These are phyloP conservation scores for Ophiostoma sp. DNA, from an alignment of 2,329 filamentous ascomycete genomes.

Conservation along the genomic window DNA sequence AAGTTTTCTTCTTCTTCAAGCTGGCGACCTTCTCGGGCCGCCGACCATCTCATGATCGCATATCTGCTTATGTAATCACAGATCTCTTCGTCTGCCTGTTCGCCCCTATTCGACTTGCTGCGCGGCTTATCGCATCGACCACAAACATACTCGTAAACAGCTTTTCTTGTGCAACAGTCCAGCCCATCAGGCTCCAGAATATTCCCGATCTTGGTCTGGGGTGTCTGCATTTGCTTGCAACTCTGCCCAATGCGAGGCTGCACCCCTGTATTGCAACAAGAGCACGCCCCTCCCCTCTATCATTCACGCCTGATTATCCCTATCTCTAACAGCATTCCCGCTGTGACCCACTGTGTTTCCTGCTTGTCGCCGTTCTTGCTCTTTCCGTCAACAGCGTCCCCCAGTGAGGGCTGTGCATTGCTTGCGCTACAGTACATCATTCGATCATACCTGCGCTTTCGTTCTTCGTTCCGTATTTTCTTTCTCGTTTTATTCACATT, in stretches of 20 bases:
- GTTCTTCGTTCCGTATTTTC: not conserved
- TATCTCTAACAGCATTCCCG: not conserved
- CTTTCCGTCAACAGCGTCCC: not conserved
- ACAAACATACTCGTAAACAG: not conserved
- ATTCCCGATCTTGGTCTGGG: not conserved
- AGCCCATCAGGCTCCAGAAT: not conserved
- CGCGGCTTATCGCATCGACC: not conserved
- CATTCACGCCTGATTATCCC: not conserved
- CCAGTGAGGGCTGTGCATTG: conserved; percentile 16
- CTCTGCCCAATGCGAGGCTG: conserved; percentile 10
- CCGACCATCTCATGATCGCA: not conserved
- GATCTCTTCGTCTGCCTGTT: too few relatives aligned
- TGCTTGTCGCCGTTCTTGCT: not conserved
- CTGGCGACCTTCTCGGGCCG: not conserved
- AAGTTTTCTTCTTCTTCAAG: too few relatives aligned
- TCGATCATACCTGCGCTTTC: conserved; percentile 4
- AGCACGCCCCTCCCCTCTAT: not conserved
- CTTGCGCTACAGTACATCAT: conserved; percentile 14
- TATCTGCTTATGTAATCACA: not conserved
- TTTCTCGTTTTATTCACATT: not conserved
- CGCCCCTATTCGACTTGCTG: not conserved
- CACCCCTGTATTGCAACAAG: not conserved
- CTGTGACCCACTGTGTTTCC: conserved; percentile 10
- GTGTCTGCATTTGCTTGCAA: not conserved
- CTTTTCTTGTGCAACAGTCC: not conserved